Evolutionary conservation across 495 filamentous ascomycete genomes (phyloP), one percentile per base, ranked within the genome.

Genomic region (Tricharina praecox): DNA sequence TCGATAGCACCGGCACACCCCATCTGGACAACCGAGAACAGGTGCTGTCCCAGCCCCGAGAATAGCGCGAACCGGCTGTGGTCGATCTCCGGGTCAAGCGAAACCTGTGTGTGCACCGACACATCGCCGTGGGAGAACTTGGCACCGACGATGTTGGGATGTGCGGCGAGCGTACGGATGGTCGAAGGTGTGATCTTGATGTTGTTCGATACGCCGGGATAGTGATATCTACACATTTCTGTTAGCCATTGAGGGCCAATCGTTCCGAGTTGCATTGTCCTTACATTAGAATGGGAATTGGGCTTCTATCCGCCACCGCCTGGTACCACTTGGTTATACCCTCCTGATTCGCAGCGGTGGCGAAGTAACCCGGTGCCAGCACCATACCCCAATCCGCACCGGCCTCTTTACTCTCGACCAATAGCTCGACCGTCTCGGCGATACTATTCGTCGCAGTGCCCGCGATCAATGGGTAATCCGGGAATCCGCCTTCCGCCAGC

Each of bases 71-170:
- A 81, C 21, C 64, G 47, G 25, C 66, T 54, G 42, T 68, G 59
- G 47, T 68, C 63, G 45, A 71, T 70, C 5, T 49, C 33, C 26
- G 71, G 68, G 56, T 73, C 65, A 18, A 67, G 63, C 4, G 70
- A 70, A 30, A 81, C 71, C 44, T 74, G 76, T 4, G 72, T 63
- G 53, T 79, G 77, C 47, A 69, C 66, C 11, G 72, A 72, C 36
- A 80, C 67, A 41, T 76, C 73, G 47, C 74, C 76, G 54, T 81
- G 77, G 3, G 75, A 79, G 57, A 81, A 73, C 63, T 81, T 80
- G 61, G 72, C 75, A 30, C 77, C 77, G 0, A 79, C 75, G 45
- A 81, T 76, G 43, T 75, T 76, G 13, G 66, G 66, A 53, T 78
- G 69, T 20, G 62, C 55, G 0, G 76, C 70, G 16, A 81, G 65